Conservation (phyloP, 2,329 filamentous ascomycete genomes). For the Conoideocrella luteorostrata region DNA sequence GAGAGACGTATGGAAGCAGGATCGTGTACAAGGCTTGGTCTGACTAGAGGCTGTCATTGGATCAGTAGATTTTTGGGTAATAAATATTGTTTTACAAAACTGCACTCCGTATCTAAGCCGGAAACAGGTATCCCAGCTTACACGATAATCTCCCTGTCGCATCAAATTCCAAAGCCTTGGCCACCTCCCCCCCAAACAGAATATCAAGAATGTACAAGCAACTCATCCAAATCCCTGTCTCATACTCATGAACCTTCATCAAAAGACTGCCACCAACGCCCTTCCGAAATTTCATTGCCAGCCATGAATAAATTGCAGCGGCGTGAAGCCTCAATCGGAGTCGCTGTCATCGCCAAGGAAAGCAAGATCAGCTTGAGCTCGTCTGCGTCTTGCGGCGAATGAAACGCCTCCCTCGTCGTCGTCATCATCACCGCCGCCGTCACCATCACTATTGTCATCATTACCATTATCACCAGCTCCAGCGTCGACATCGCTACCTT, state of each 20-base stretch:
- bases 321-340: conserved; percentile 38
- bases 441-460: conserved; percentile 19
- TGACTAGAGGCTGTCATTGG: no score
- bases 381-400: conserved; percentile 39
- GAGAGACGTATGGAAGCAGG: conserved; percentile 72
- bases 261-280: not conserved
- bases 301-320: not conserved
- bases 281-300: not conserved
- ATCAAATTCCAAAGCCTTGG: no score
- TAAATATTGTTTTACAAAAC: no score
- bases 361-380: conserved; percentile 47
- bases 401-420: conserved; percentile 25
- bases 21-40: conserved; percentile 85
- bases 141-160: no score
- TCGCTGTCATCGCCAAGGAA: conserved; percentile 68
- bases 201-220: not conserved
- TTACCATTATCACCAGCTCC: conserved; percentile 15
- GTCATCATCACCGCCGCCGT: conserved; percentile 24
- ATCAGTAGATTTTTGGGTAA: no score
- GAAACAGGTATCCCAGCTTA: no score
- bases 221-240: not conserved
- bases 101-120: no score
- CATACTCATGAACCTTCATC: not conserved
- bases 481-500: conserved; percentile 19
- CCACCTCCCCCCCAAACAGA: no score